These are phyloP conservation scores for Dactylellina leptospora DNA, from an alignment of 2,329 filamentous ascomycete genomes.

Conservation along the genomic window DNA sequence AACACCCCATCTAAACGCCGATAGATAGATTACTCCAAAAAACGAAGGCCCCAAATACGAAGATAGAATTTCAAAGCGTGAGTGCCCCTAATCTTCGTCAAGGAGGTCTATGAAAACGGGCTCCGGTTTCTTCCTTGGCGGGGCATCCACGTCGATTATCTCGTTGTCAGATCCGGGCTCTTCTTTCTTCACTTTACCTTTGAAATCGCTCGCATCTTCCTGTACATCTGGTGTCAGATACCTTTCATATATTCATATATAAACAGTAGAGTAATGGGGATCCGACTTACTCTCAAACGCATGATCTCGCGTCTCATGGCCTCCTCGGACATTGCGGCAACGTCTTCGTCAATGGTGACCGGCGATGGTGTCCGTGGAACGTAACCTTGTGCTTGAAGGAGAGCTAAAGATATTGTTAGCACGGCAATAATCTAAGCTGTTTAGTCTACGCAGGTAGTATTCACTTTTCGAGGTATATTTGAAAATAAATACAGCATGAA, in stretches of 20 bases:
- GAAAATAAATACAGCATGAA: slow-evolving; percentile 15
- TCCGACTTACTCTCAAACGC: slow-evolving; percentile 8
- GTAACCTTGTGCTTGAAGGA: slow-evolving; percentile 14
- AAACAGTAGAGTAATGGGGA: neutral
- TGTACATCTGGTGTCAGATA: neutral
- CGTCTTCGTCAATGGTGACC: slow-evolving; percentile 1
- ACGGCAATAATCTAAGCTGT: too few relatives aligned
- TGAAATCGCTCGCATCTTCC: neutral
- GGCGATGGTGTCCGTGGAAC: slow-evolving; percentile 3
- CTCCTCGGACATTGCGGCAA: neutral
- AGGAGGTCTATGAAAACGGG: neutral
- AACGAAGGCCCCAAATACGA: too few relatives aligned
- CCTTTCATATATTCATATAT: neutral
- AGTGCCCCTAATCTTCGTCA: too few relatives aligned
- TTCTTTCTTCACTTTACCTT: neutral
- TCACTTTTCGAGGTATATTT: slow-evolving; percentile 24
- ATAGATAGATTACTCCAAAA: too few relatives aligned
- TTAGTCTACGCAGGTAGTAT: neutral
- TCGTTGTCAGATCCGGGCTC: neutral
- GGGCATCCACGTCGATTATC: neutral
- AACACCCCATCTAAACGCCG: too few relatives aligned
- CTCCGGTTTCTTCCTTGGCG: neutral
- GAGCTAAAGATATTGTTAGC: slow-evolving; percentile 2
- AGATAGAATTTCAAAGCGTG: too few relatives aligned
- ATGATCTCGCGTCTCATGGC: slow-evolving; percentile 14